Evolutionary conservation across 1,284 basidiomycete species (phyloP).

Genomic region (Leccinum angustisporum): DNA sequence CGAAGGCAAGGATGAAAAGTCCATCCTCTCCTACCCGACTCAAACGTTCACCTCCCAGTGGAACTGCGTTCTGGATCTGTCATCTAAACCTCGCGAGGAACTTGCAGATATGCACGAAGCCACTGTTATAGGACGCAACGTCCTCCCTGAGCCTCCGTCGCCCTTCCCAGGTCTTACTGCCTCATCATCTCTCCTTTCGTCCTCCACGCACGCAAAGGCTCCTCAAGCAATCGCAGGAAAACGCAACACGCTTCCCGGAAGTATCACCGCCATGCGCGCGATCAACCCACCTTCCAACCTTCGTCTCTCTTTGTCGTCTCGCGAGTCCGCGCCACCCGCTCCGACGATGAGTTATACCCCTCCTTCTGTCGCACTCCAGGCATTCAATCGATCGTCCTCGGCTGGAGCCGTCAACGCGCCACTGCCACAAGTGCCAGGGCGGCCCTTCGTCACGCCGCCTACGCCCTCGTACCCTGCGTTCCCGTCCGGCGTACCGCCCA

Average conservation of each 20-base stretch:
- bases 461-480: slow-evolving; percentile 75
- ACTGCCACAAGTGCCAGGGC: slow-evolving; percentile 14
- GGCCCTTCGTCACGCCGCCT: slow-evolving; percentile 39
- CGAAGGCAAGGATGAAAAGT: slow-evolving; percentile 11
- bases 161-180: slow-evolving; percentile 59
- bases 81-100: slow-evolving; percentile 39
- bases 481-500: slow-evolving; percentile 46
- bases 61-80: slow-evolving; percentile 85
- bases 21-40: slow-evolving; percentile 56
- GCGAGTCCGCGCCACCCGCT: slow-evolving; percentile 18
- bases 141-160: slow-evolving; percentile 69
- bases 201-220: slow-evolving; percentile 22
- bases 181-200: slow-evolving; percentile 20
- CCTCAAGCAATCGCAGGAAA: slow-evolving; percentile 54
- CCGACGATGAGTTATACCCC: slow-evolving; percentile 31
- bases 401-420: slow-evolving; percentile 14
- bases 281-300: slow-evolving; percentile 40
- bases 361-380: slow-evolving; percentile 40
- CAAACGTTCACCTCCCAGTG: slow-evolving; percentile 76
- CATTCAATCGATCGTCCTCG: slow-evolving; percentile 42
- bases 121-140: slow-evolving; percentile 40
- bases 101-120: slow-evolving; percentile 22
- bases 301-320: slow-evolving; percentile 32
- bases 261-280: slow-evolving; percentile 36
- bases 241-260: slow-evolving; percentile 51